Evolutionary conservation across 805 yeast species (phyloP), one percentile per base, ranked within the genome.

Genomic region (Saturnispora sekii): DNA sequence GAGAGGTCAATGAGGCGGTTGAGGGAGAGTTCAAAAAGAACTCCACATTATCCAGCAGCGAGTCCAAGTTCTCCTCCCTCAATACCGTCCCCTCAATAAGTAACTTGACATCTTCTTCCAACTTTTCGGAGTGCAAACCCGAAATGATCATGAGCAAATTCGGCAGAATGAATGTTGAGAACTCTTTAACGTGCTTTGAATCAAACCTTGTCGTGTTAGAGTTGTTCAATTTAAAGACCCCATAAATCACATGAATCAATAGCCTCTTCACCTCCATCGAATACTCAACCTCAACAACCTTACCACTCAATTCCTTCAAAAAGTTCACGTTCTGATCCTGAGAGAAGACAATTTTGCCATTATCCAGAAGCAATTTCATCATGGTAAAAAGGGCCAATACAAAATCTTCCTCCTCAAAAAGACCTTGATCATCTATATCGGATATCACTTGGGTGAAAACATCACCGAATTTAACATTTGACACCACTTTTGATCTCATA

Each of bases 401-500:
- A 12, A 58, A 44, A 3, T 47, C 43, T 2, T 53, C 39, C 42
- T 63, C 48, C 14, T 30, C 32, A 39, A 55, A 53, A 42, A 66
- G 10, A 21, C 41, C n/a, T 39, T 45, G 36, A 42, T 52, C 37
- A 16, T 50, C 47, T 42, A 57, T 40, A 1, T 44, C 54, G 4
- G 44, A 39, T 17, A 68, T 41, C 0, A 66, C 52, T 17, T 51
- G 48, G 2, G 52, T 37, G 1, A 68, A 43, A 1, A 66, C 53
- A 7, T 72, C 75, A 9, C 68, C 63, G 42, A 69, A 59, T 46
- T 65, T 72, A 32, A 72, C 55, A 36, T 64, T 66, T 41, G 70
- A 68, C 47, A 76, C 64, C 1, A 63, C 48, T 43, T 61, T 65
- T 40, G 66, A 65, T 49, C 78, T 71, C 37, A 61, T 44, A 40